A percentile compares a stretch with the other conserved stretches of the same genome.
Evolutionary conservation across 441 rosid genomes (phyloP).

Genomic region (Jatropha podagrica): DNA sequence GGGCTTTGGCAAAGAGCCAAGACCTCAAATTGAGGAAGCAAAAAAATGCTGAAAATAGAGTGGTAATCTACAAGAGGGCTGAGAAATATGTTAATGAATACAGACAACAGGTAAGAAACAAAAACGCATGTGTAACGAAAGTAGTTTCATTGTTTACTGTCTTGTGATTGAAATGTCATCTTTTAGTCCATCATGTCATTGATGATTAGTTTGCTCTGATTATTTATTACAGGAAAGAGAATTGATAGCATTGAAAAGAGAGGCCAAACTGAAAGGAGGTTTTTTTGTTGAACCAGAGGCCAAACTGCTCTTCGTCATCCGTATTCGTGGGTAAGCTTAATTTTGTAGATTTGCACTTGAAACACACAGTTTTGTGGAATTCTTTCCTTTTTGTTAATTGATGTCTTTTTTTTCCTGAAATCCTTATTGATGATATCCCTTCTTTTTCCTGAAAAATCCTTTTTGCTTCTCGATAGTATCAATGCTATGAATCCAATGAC

Average conservation of each 20-base stretch:
- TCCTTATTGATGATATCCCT: neutral
- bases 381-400: neutral
- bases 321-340: conserved; percentile 72
- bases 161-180: neutral
- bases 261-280: conserved; percentile 79
- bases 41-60: conserved; percentile 49
- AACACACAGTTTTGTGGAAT: neutral
- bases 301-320: conserved; percentile 68
- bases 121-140: neutral
- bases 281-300: conserved; percentile 88
- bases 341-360: neutral
- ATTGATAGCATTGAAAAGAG: conserved; percentile 62
- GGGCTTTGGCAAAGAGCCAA: conserved; percentile 56
- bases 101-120: conserved; percentile 35
- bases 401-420: neutral
- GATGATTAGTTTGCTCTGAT: neutral
- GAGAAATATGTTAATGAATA: conserved; percentile 57
- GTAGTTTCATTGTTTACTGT: neutral
- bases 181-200: neutral
- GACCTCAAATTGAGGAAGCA: conserved; percentile 42
- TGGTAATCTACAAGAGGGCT: conserved; percentile 53
- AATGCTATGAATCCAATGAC: conserved; percentile 85
- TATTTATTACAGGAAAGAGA: conserved; percentile 41
- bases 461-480: conserved; percentile 40
- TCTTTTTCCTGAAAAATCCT: neutral